phyloP scores from a whole-genome alignment of 2,329 filamentous ascomycete genomes.

The Teratosphaeria zuluensis region DNA sequence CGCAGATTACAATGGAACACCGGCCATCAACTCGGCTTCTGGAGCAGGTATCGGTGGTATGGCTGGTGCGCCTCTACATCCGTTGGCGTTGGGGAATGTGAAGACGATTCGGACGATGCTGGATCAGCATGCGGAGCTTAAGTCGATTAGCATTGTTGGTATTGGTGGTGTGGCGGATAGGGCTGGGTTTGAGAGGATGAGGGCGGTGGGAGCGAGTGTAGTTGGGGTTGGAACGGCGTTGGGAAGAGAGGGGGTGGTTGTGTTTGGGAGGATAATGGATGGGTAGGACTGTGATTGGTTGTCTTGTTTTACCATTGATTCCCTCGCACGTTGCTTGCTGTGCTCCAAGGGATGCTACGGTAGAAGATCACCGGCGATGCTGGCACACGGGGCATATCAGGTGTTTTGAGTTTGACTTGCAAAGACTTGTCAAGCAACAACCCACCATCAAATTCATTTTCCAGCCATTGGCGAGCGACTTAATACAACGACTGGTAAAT shows the following conservation, averaged over 20 bases:
- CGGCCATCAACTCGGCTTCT: conserved; percentile 43
- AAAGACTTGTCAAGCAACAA: too few species aligned
- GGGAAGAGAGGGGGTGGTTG: conserved; percentile 49
- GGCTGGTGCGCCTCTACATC: conserved; percentile 62
- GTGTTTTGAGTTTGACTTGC: too few species aligned
- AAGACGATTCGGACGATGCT: conserved; percentile 54
- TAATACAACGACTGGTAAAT: too few species aligned
- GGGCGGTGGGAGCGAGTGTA: conserved; percentile 52
- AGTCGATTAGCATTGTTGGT: conserved; percentile 55
- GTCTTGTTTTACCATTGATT: not conserved
- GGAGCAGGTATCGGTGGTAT: conserved; percentile 57
- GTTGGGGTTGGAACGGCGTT: conserved; percentile 63
- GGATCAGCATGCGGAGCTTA: conserved; percentile 39
- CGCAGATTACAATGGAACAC: conserved; percentile 11
- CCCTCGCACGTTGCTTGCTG: not conserved
- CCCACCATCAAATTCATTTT: too few species aligned
- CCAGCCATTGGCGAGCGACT: too few species aligned
- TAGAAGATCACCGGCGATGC: too few species aligned
- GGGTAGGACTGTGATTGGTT: not conserved
- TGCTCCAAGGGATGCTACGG: not conserved
- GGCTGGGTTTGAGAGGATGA: conserved; percentile 56
- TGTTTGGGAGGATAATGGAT: conserved; percentile 51
- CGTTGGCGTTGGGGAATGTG: conserved; percentile 66
- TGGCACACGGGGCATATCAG: too few species aligned
- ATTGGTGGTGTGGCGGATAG: conserved; percentile 62